phyloP scores from a whole-genome alignment of 441 rosid genomes.

The Jatropha podagrica region DNA sequence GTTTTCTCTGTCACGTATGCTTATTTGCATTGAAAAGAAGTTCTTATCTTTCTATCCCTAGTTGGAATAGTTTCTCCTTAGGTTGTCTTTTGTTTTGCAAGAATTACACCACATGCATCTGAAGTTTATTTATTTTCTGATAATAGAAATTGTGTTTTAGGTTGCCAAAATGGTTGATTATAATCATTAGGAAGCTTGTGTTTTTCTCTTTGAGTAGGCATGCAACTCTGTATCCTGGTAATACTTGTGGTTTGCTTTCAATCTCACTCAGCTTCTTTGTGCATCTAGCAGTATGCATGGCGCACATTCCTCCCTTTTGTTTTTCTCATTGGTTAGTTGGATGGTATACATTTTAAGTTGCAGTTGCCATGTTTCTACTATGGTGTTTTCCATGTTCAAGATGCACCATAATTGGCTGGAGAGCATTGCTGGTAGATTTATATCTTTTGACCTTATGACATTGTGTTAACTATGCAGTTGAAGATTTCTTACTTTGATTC shows the following conservation, averaged over 20 bases:
- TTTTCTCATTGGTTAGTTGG: background rate
- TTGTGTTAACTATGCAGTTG: conserved; percentile 1
- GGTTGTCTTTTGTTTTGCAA: conserved; percentile 4
- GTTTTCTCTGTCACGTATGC: background rate
- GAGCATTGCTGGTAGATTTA: background rate
- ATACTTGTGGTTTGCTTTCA: background rate
- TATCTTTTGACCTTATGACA: background rate
- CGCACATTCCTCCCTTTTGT: background rate
- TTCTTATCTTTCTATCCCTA: conserved; percentile 11
- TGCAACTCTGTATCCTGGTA: background rate
- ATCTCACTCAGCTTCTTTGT: background rate
- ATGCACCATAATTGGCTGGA: background rate
- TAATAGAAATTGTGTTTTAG: background rate
- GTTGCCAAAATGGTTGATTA: background rate
- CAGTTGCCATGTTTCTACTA: conserved; percentile 5
- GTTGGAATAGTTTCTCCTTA: background rate
- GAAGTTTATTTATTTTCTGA: background rate
- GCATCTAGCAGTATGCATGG: background rate
- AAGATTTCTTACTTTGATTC: conserved; percentile 5
- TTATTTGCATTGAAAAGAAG: background rate
- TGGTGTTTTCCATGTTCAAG: background rate
- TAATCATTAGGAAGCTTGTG: conserved; percentile 13
- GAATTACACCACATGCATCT: conserved; percentile 1
- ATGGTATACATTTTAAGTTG: background rate
- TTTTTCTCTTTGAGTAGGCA: conserved; percentile 8